phyloP scores from a whole-genome alignment of 83 land plant species.

The Diphasiastrum complanatum region DNA sequence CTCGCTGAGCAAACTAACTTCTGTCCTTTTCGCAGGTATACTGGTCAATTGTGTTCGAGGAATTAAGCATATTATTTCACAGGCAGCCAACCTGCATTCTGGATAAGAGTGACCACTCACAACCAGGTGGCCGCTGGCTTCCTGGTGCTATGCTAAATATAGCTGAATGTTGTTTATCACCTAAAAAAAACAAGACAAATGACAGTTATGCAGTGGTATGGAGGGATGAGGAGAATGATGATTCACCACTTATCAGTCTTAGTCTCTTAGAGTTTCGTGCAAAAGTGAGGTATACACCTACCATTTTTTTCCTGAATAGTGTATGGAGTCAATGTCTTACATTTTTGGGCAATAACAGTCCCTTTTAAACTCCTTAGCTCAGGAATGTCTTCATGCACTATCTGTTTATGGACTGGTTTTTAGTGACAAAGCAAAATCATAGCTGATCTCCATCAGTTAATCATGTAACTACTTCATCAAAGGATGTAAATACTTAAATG shows the following conservation, averaged over 20 bases:
- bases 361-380: too few relatives aligned
- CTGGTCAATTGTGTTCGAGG: slow-evolving; percentile 54
- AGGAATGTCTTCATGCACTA: too few relatives aligned
- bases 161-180: slow-evolving; percentile 75
- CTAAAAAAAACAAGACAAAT: slow-evolving; percentile 48
- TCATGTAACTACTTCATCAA: too few relatives aligned
- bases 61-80: slow-evolving; percentile 56
- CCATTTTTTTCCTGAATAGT: too few relatives aligned
- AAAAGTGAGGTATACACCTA: slow-evolving; percentile 88
- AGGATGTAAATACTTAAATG: too few relatives aligned
- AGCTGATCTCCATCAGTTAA: too few relatives aligned
- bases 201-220: slow-evolving; percentile 56
- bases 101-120: slow-evolving; percentile 46
- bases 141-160: slow-evolving; percentile 74
- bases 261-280: slow-evolving; percentile 59
- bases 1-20: too few relatives aligned
- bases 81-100: slow-evolving; percentile 49
- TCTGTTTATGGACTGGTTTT: too few relatives aligned
- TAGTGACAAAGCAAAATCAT: too few relatives aligned
- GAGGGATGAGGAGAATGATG: slow-evolving; percentile 72
- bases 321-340: too few relatives aligned
- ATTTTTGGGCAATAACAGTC: too few relatives aligned
- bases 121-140: slow-evolving; percentile 72
- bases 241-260: slow-evolving; percentile 41
- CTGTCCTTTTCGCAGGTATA: slow-evolving; percentile 62